These are phyloP conservation scores for Leccinum pachyderme DNA, from an alignment of 1,284 basidiomycete species.

Conservation along the genomic window DNA sequence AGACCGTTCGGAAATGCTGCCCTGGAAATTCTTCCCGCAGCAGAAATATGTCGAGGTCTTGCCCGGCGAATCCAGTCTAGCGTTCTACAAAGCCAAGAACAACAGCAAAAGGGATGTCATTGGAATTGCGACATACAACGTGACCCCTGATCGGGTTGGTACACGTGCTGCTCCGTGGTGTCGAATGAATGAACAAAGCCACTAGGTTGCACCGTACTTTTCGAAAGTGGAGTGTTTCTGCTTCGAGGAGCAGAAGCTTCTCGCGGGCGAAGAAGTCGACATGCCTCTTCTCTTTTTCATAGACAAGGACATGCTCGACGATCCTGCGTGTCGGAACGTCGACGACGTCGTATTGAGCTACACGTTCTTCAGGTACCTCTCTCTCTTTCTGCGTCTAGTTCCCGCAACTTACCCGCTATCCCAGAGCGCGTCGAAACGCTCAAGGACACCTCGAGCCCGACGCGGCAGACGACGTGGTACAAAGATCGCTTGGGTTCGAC, in stretches of 20 bases:
- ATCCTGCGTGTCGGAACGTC: slow-evolving; percentile 82
- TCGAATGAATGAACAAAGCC: neutral
- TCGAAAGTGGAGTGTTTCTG: slow-evolving; percentile 99
- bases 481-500: slow-evolving; percentile 76
- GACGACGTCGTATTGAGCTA: slow-evolving; percentile 94
- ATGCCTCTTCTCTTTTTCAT: slow-evolving; percentile 99
- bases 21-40: slow-evolving; percentile 92
- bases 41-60: slow-evolving; percentile 90
- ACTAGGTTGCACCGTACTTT: slow-evolving; percentile 94
- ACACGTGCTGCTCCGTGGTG: neutral
- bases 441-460: slow-evolving; percentile 85
- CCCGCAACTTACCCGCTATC: neutral
- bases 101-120: slow-evolving; percentile 85
- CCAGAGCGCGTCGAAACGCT: slow-evolving; percentile 76
- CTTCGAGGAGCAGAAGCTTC: slow-evolving; percentile 96
- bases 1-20: slow-evolving; percentile 83
- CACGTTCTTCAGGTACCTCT: slow-evolving; percentile 87
- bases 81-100: slow-evolving; percentile 96
- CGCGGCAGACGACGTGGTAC: slow-evolving; percentile 74
- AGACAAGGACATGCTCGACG: slow-evolving; percentile 93
- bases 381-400: neutral
- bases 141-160: slow-evolving; percentile 85
- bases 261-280: slow-evolving; percentile 96
- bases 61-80: slow-evolving; percentile 94
- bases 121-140: slow-evolving; percentile 99